These are phyloP conservation scores for Achlya hypogyna DNA, from an alignment of 352 stramenopile genomes.

Conservation along the genomic window DNA sequence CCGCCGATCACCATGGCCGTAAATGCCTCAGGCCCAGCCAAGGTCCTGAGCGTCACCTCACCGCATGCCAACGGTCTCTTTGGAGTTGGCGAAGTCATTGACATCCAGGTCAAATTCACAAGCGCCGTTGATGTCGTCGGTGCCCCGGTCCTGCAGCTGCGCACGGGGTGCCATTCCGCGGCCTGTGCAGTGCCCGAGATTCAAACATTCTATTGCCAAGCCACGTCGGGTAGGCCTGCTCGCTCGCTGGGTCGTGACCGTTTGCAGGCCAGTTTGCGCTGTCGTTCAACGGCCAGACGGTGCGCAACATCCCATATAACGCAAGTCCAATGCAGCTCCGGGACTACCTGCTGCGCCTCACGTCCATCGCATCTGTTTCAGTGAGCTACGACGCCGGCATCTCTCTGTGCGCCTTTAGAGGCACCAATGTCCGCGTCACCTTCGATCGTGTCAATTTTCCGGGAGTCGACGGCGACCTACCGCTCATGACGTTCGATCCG, in stretches of 20 bases:
- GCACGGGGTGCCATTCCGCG: constrained; percentile 43
- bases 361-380: constrained; percentile 42
- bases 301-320: constrained; percentile 61
- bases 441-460: constrained; percentile 70
- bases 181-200: constrained; percentile 48
- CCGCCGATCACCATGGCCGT: constrained; percentile 43
- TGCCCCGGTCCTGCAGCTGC: constrained; percentile 36
- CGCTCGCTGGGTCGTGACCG: background rate
- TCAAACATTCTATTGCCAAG: constrained; percentile 49
- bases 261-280: constrained; percentile 46
- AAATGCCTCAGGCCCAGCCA: constrained; percentile 40
- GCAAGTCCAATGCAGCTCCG: constrained; percentile 35
- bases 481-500: constrained; percentile 42
- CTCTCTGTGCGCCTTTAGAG: constrained; percentile 59
- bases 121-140: constrained; percentile 51
- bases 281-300: constrained; percentile 39
- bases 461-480: constrained; percentile 51
- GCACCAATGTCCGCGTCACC: constrained; percentile 70
- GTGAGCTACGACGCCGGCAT: constrained; percentile 49
- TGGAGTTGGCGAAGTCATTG: constrained; percentile 49
- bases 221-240: constrained; percentile 28
- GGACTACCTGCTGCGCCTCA: constrained; percentile 49
- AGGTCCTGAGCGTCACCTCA: constrained; percentile 56
- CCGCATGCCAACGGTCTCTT: constrained; percentile 34
- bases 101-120: constrained; percentile 63